Evolutionary conservation across 495 filamentous ascomycete genomes (phyloP).

Genomic region (Aspergillus mulundensis): DNA sequence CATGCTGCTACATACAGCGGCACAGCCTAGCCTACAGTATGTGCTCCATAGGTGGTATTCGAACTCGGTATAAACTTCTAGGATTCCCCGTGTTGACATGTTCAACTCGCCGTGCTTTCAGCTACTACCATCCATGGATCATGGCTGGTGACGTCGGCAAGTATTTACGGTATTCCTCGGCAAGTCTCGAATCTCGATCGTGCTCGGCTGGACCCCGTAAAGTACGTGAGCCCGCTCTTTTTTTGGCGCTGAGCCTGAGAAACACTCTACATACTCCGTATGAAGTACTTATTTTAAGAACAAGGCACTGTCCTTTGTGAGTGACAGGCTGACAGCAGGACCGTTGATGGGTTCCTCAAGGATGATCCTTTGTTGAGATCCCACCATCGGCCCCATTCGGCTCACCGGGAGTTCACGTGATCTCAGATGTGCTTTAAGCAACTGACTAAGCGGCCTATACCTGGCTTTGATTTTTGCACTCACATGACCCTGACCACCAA

Average conservation of each 20-base stretch:
- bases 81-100: not conserved
- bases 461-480: conserved; percentile 17
- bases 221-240: conserved; percentile 7
- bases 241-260: no score
- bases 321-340: no score
- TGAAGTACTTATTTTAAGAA: no score
- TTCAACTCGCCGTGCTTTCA: not conserved
- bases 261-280: no score
- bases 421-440: not conserved
- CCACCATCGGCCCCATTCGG: not conserved
- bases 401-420: conserved; percentile 7
- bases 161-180: conserved; percentile 16
- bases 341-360: not conserved
- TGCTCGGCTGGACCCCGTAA: not conserved
- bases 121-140: not conserved
- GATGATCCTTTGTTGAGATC: not conserved
- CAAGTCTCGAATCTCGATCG: conserved; percentile 6
- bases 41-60: not conserved
- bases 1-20: no score
- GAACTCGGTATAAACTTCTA: not conserved
- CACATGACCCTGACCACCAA: conserved; percentile 20
- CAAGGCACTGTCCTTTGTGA: no score
- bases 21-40: not conserved
- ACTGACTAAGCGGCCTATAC: conserved; percentile 6
- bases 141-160: conserved; percentile 38